These are phyloP conservation scores for Entomophthora muscae DNA, from an alignment of 371 early-diverging fungal species.

Conservation along the genomic window DNA sequence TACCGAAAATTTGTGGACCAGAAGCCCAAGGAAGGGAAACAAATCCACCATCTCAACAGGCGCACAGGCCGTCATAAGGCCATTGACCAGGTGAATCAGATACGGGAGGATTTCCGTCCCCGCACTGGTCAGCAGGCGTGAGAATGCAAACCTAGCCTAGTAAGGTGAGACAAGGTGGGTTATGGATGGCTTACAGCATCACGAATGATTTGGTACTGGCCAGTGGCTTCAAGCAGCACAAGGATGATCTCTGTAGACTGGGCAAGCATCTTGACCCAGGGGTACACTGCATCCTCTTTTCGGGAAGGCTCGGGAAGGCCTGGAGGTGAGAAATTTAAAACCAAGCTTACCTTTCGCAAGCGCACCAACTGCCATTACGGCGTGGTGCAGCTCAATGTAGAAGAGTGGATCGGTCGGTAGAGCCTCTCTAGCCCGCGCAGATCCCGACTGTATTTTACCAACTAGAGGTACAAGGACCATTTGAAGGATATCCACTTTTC, in stretches of 20 bases:
- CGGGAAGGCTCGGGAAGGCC: conserved; percentile 61
- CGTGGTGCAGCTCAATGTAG: conserved; percentile 59
- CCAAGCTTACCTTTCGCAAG: conserved; percentile 47
- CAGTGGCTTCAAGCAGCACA: conserved; percentile 48
- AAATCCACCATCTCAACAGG: conserved; percentile 70
- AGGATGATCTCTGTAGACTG: conserved; percentile 68
- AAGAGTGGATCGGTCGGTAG: conserved; percentile 43
- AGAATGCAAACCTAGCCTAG: conserved; percentile 61
- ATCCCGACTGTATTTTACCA: conserved; percentile 34
- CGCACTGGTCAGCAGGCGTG: conserved; percentile 69
- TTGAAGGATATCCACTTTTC: conserved; percentile 46
- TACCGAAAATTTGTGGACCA: conserved; percentile 79
- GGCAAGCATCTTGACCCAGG: conserved; percentile 50
- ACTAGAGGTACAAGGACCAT: conserved; percentile 62
- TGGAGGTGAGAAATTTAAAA: conserved; percentile 9
- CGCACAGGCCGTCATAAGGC: conserved; percentile 53
- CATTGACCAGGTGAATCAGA: conserved; percentile 58
- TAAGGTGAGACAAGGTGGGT: conserved; percentile 2
- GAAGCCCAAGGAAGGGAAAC: conserved; percentile 63
- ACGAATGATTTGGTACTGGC: conserved; percentile 48
- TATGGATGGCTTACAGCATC: conserved; percentile 42
- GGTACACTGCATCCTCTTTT: conserved; percentile 25
- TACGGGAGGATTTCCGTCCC: conserved; percentile 70
- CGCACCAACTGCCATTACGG: conserved; percentile 72
- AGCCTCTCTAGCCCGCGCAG: conserved; percentile 23